phyloP scores from a whole-genome alignment of 2,329 filamentous ascomycete genomes.

The Septoria linicola region DNA sequence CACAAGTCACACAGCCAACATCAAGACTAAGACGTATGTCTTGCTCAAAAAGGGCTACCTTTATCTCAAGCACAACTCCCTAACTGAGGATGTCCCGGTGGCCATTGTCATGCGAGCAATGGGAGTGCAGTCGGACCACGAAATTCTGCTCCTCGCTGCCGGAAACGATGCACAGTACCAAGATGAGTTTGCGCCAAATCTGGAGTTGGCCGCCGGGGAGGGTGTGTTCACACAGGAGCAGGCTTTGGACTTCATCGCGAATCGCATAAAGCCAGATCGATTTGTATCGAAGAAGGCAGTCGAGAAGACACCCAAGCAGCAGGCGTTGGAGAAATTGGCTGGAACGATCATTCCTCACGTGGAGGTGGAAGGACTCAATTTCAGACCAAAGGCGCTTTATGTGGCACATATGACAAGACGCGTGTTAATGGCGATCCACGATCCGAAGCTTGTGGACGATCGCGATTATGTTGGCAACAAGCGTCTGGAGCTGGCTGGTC shows the following conservation, averaged over 20 bases:
- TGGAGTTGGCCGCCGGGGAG: constrained; percentile 83
- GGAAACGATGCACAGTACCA: constrained; percentile 86
- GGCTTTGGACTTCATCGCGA: constrained; percentile 87
- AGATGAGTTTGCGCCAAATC: constrained; percentile 92
- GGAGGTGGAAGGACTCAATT: constrained; percentile 85
- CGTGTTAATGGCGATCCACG: constrained; percentile 89
- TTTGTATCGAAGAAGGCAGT: constrained; percentile 48
- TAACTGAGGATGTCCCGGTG: constrained; percentile 91
- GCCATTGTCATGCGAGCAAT: constrained; percentile 90
- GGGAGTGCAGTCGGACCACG: constrained; percentile 89
- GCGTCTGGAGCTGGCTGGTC: constrained; percentile 87
- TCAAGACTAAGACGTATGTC: constrained; percentile 97
- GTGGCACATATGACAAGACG: constrained; percentile 96
- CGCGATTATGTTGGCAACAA: constrained; percentile 98
- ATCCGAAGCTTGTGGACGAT: constrained; percentile 87
- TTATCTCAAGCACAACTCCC: constrained; percentile 84
- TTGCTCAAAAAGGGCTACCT: constrained; percentile 91
- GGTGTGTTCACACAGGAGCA: constrained; percentile 92
- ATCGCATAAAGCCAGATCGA: constrained; percentile 82
- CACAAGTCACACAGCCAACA: constrained; percentile 94
- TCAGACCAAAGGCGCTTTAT: constrained; percentile 95
- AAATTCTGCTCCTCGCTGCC: constrained; percentile 87
- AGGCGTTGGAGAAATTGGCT: constrained; percentile 87
- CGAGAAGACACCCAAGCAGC: constrained; percentile 79
- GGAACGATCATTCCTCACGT: constrained; percentile 95